These are phyloP conservation scores for Kwoniella newhampshirensis DNA, from an alignment of 768 basidiomycete species.

Conservation along the genomic window DNA sequence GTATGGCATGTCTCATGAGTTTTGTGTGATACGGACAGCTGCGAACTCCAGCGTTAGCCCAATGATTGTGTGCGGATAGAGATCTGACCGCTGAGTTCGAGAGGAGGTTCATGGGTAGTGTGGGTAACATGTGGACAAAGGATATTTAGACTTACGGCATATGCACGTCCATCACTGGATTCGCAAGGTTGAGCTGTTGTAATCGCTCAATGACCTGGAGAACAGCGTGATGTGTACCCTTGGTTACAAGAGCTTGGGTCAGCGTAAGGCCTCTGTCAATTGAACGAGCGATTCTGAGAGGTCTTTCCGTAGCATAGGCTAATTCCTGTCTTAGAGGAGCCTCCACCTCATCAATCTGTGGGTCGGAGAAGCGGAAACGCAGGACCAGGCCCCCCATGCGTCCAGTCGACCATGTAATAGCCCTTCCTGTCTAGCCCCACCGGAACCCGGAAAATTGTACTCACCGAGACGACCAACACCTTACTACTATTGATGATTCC, in stretches of 20 bases:
- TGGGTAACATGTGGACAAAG: too few relatives aligned
- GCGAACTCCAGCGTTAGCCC: too few relatives aligned
- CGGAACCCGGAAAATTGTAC: conserved; percentile 12
- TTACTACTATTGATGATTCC: conserved; percentile 49
- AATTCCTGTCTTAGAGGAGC: not conserved
- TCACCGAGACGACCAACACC: conserved; percentile 47
- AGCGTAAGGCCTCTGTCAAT: too few relatives aligned
- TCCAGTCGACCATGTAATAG: too few relatives aligned
- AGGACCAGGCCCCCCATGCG: not conserved
- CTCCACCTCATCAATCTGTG: too few relatives aligned
- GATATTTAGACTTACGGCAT: conserved; percentile 45
- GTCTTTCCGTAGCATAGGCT: too few relatives aligned
- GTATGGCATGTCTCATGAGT: conserved; percentile 45
- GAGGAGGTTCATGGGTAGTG: too few relatives aligned
- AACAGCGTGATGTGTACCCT: conserved; percentile 47
- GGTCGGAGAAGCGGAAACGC: too few relatives aligned
- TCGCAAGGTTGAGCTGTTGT: conserved; percentile 41
- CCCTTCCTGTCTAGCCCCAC: too few relatives aligned
- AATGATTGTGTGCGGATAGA: not conserved
- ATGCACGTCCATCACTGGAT: conserved; percentile 50
- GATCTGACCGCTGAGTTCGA: not conserved
- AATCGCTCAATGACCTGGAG: conserved; percentile 42
- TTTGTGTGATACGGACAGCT: conserved; percentile 48
- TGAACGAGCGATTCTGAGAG: too few relatives aligned
- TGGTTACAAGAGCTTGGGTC: too few relatives aligned